These are phyloP conservation scores for Lachnellula hyalina DNA, from an alignment of 2,329 filamentous ascomycete genomes.

Conservation along the genomic window DNA sequence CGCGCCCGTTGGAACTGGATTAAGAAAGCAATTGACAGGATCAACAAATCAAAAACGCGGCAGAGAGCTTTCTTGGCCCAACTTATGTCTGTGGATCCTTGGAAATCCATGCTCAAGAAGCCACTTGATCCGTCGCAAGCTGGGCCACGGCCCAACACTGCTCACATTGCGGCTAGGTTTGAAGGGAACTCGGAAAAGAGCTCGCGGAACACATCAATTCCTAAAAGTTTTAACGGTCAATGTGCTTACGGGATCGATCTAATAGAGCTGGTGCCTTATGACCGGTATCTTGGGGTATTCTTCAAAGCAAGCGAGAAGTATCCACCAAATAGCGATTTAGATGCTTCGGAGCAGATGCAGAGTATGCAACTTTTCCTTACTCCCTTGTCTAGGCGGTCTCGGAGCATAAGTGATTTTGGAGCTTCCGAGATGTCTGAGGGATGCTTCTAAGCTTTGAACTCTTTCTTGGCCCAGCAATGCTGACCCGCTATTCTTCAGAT, in stretches of 20 bases:
- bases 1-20: slow-evolving; percentile 3
- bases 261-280: slow-evolving; percentile 8
- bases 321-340: slow-evolving; percentile 2
- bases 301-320: slow-evolving; percentile 3
- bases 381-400: no score
- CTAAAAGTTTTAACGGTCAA: no score
- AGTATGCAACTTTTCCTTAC: not conserved
- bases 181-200: not conserved
- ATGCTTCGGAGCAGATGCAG: not conserved
- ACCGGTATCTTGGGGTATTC: slow-evolving; percentile 11
- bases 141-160: slow-evolving; percentile 2
- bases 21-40: not conserved
- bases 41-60: slow-evolving; percentile 2
- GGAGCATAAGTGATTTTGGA: no score
- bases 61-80: slow-evolving; percentile 7
- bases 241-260: not conserved
- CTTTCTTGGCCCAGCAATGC: no score
- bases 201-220: not conserved
- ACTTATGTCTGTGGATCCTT: slow-evolving; percentile 4
- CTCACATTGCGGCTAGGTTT: slow-evolving; percentile 6
- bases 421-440: no score
- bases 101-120: slow-evolving; percentile 11
- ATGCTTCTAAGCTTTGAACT: no score
- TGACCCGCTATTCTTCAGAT: no score
- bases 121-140: slow-evolving; percentile 10